phyloP scores from a whole-genome alignment of 2,329 filamentous ascomycete species.

The Penicillium italicum region DNA sequence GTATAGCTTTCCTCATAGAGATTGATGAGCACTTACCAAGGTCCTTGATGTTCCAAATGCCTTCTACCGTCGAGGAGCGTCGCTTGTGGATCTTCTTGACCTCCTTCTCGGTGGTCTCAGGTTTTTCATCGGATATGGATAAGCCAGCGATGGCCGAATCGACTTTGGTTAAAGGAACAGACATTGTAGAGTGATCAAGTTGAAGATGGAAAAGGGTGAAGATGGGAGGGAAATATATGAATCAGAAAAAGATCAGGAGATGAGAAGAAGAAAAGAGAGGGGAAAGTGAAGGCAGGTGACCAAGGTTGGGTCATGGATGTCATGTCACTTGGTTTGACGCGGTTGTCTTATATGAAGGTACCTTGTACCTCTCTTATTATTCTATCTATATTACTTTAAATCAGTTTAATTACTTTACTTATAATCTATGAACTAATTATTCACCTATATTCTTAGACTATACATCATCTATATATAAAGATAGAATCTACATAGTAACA shows the following conservation, averaged over 20 bases:
- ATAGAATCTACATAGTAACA: no score
- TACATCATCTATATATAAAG: no score
- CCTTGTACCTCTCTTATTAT: no score
- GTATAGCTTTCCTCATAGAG: background rate
- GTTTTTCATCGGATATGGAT: conserved; percentile 62
- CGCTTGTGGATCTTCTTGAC: conserved; percentile 59
- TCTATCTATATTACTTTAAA: no score
- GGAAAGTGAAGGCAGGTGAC: conserved; percentile 31
- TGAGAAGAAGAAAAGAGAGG: conserved; percentile 6
- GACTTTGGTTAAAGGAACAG: conserved; percentile 73
- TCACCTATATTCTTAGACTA: no score
- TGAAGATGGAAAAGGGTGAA: conserved; percentile 5
- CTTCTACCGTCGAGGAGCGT: conserved; percentile 67
- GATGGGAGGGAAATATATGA: conserved; percentile 3
- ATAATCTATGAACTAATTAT: no score
- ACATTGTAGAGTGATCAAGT: conserved; percentile 39
- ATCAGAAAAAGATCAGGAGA: conserved; percentile 7
- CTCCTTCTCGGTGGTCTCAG: conserved; percentile 30
- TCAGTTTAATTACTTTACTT: background rate
- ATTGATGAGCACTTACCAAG: conserved; percentile 61
- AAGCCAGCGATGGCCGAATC: conserved; percentile 86
- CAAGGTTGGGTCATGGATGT: conserved; percentile 23
- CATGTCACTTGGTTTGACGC: conserved; percentile 11
- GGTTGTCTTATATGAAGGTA: no score
- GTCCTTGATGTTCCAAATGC: conserved; percentile 78